Evolutionary conservation across 106 monocot genomes (phyloP), one percentile per base, ranked within the genome.

Genomic region (Dendrobium catenatum): DNA sequence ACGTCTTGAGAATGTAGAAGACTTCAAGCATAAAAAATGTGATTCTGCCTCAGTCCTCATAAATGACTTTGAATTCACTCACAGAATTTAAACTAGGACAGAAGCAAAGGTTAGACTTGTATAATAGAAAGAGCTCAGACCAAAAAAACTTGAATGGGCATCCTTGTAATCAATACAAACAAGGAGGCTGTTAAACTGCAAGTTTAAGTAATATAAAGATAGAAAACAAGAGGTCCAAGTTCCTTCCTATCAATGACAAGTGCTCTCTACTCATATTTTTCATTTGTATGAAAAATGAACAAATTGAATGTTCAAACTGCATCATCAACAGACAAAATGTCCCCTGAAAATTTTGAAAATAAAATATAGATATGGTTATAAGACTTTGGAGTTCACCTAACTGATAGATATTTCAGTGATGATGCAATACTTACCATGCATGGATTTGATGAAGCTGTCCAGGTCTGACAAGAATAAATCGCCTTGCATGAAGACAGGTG

Each of bases 391-490:
- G 27, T 70, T 70, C 33, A 33, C 13, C 51, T 33, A 9, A 15
- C 11, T 13, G 0, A 11, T 13, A 70, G 13, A n/a, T 22, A 61
- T 61, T 61, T 61, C 18, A 70, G 0, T 70, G 11, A 27, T 37
- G 17, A 5, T 3, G 15, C 33, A 48, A 76, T 31, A 81, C 85
- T 88, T 81, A 91, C 92, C 97, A 78, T 98, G 97, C 97, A 98
- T 94, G 85, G 83, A 89, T 81, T 85, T 94, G 78, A 98, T 86
- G 80, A 98, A 88, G 46, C 83, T 83, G 82, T 87, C 80, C 1
- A 94, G 75, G 44, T 92, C 88, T 16, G 86, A 82, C 29, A 87
- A 82, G 79, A 85, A 83, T 48, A 85, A 80, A 47, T 89, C 87
- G 54, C 86, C 82, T 77, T 90, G 83, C 81, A 84, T 75, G 15